Evolutionary conservation across 1,284 basidiomycete genomes (phyloP).

Genomic region (Apiotrichum akiyoshidainum): DNA sequence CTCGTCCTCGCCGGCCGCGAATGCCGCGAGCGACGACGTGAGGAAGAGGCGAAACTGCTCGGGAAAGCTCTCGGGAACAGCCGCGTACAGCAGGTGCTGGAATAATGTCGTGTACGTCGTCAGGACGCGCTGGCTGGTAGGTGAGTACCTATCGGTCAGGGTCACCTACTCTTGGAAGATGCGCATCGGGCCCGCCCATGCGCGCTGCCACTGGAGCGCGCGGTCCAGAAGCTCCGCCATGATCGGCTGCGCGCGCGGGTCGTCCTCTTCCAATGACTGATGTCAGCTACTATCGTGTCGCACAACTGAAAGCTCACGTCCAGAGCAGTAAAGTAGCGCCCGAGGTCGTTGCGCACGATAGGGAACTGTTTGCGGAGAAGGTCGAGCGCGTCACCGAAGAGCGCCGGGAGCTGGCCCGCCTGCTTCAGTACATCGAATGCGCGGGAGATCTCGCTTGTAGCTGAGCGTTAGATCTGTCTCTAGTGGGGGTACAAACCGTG

Average conservation of each 20-base stretch:
- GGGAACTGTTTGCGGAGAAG: conserved; percentile 31
- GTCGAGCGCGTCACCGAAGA: conserved; percentile 25
- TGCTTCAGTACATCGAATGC: conserved; percentile 26
- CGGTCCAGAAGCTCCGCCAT: conserved; percentile 43
- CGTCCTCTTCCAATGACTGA: conserved; percentile 4
- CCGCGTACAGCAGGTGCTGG: conserved; percentile 45
- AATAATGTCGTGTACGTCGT: conserved; percentile 31
- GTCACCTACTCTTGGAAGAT: conserved; percentile 40
- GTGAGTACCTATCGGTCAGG: background rate
- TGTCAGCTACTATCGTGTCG: background rate
- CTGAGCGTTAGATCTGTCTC: background rate
- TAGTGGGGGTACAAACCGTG: background rate
- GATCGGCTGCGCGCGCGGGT: conserved; percentile 9
- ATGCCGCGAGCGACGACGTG: conserved; percentile 28
- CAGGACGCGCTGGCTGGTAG: conserved; percentile 24
- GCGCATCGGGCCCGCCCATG: conserved; percentile 41
- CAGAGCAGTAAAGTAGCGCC: conserved; percentile 26
- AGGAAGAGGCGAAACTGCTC: conserved; percentile 37
- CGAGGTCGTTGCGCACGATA: conserved; percentile 38
- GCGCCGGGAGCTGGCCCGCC: conserved; percentile 13
- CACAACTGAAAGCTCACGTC: conserved; percentile 20
- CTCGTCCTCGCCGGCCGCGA: background rate
- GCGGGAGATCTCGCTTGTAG: conserved; percentile 15
- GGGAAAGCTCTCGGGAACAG: conserved; percentile 40
- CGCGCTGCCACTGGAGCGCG: conserved; percentile 44